Evolutionary conservation across 2,329 filamentous ascomycete species (phyloP).

Genomic region (Penicillium griseofulvum): DNA sequence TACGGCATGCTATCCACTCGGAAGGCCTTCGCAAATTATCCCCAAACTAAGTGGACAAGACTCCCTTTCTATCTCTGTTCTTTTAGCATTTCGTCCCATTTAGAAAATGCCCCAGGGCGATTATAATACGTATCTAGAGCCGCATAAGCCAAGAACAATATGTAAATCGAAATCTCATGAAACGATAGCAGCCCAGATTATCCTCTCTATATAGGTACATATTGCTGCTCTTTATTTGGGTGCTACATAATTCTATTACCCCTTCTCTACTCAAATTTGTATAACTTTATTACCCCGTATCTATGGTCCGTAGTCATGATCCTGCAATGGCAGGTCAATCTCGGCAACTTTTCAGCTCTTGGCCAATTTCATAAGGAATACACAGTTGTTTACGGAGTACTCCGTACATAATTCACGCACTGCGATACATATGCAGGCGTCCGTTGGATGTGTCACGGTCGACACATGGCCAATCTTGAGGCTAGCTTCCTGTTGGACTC

Average conservation of each 20-base stretch:
- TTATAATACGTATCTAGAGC: too few species aligned
- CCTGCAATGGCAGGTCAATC: background rate
- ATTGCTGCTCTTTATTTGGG: background rate
- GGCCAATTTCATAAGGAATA: background rate
- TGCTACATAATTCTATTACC: background rate
- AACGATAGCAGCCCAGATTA: too few species aligned
- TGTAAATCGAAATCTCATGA: too few species aligned
- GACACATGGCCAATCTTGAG: background rate
- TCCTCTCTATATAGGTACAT: too few species aligned
- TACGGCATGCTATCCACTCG: too few species aligned
- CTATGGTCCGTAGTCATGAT: background rate
- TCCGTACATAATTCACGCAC: background rate
- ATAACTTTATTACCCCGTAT: background rate
- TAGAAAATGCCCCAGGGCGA: too few species aligned
- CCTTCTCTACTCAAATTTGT: background rate
- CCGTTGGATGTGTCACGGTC: background rate
- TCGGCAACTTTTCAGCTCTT: background rate
- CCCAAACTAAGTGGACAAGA: too few species aligned
- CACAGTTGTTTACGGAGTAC: background rate
- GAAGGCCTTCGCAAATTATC: too few species aligned
- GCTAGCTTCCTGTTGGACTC: background rate
- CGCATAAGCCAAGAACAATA: too few species aligned
- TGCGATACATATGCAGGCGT: background rate
- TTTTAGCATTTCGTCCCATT: too few species aligned
- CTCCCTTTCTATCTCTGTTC: too few species aligned